Evolutionary conservation across 2,329 filamentous ascomycete species (phyloP), one percentile per base, ranked within the genome.

Genomic region (Talaromyces sp.): DNA sequence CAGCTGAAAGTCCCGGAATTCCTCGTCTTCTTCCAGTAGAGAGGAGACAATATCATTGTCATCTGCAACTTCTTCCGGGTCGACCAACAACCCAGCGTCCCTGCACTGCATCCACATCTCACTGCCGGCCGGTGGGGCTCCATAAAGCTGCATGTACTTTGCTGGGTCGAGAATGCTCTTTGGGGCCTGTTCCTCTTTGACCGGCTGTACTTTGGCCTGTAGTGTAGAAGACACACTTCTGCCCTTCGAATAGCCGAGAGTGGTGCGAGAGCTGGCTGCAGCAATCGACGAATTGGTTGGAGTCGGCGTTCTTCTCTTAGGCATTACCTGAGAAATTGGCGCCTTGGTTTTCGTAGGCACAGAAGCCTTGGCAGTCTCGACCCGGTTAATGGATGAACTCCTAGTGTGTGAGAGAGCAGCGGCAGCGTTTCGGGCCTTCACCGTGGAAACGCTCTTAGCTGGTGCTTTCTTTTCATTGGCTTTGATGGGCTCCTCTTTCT

Each of bases 161-260:
- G 73, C 72, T 4, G 77, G 75, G 5, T 76, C 74, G 17, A 80
- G 59, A 10, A 71, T 69, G 65, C 66, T 46, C 70, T 69, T 11
- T 68, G 63, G 63, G 17, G 67, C 58, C 57, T 62, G 61, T 56
- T 69, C 65, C 21, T 35, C 57, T 12, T 70, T 65, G 17, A 65
- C 50, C 21, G 66, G 63, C 7, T 65, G 57, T 31, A 64, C 48
- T 32, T 69, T 68, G 50, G 71, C 69, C 29, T 69, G 65, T 24
- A 73, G 63, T 29, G 66, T 67, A 35, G 68, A 68, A 14, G 72
- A 72, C 54, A 74, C 66, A 19, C 67, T 70, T 35, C 90, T 85
- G 35, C 92, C 92, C 72, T 89, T 91, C 59, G 85, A 90, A 71
- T 96, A 96, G 17, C 92, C 92, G 48, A 96, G 82, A 0, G 92